These are phyloP conservation scores for Cyclocybe cylindracea DNA, from an alignment of 768 basidiomycete species.

Conservation along the genomic window DNA sequence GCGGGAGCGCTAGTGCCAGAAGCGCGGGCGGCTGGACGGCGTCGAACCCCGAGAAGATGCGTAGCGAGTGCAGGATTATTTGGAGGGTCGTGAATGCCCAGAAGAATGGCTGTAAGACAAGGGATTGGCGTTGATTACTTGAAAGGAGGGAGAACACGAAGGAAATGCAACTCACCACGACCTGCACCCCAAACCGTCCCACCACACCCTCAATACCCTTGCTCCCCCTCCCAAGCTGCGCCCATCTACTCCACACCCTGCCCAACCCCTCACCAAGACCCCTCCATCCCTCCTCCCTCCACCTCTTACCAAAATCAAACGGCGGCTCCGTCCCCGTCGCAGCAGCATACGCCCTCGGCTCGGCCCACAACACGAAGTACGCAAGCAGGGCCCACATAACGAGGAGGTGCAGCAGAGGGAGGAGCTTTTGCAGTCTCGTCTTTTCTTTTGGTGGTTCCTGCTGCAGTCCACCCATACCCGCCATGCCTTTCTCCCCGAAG, in stretches of 20 bases:
- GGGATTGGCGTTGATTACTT: background rate
- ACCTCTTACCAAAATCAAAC: slow-evolving; percentile 41
- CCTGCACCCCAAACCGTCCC: slow-evolving; percentile 44
- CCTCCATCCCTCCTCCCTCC: slow-evolving; percentile 58
- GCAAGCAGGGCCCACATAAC: slow-evolving; percentile 65
- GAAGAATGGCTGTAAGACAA: slow-evolving; percentile 64
- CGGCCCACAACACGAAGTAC: slow-evolving; percentile 68
- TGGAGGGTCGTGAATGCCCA: slow-evolving; percentile 80
- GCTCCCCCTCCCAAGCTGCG: slow-evolving; percentile 43
- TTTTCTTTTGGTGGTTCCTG: slow-evolving; percentile 30
- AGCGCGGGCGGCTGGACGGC: slow-evolving; percentile 59
- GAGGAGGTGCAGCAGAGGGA: slow-evolving; percentile 67
- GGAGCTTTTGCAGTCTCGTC: slow-evolving; percentile 55
- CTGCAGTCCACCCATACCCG: slow-evolving; percentile 6
- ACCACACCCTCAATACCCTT: slow-evolving; percentile 28
- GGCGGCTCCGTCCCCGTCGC: slow-evolving; percentile 31
- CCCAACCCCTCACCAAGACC: slow-evolving; percentile 19
- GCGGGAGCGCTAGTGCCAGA: slow-evolving; percentile 58
- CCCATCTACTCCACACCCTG: slow-evolving; percentile 40
- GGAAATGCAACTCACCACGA: slow-evolving; percentile 47
- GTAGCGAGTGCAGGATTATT: slow-evolving; percentile 68
- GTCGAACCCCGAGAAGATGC: slow-evolving; percentile 68
- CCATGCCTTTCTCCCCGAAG: slow-evolving; percentile 15
- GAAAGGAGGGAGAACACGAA: background rate
- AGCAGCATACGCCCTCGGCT: slow-evolving; percentile 52